phyloP scores from a whole-genome alignment of 768 basidiomycete genomes.

The Stropharia rugosoannulata region DNA sequence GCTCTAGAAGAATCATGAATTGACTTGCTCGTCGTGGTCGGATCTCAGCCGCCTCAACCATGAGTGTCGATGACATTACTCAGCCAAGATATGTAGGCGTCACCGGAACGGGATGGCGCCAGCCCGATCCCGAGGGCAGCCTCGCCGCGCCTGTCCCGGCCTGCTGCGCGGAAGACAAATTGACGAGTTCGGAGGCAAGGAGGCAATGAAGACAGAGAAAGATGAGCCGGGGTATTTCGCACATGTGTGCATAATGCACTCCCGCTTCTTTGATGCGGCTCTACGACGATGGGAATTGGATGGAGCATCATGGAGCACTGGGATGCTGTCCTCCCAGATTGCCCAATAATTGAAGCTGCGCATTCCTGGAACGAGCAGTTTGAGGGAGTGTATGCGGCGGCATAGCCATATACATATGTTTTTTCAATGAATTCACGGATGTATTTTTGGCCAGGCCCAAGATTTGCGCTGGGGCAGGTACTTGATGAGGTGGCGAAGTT shows the following conservation, averaged over 20 bases:
- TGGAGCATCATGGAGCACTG: conserved; percentile 7
- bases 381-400: background rate
- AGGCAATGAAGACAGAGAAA: background rate
- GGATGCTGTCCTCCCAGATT: background rate
- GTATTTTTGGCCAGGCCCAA: background rate
- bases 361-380: background rate
- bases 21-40: background rate
- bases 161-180: background rate
- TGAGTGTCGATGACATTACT: background rate
- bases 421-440: background rate
- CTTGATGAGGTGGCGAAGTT: background rate
- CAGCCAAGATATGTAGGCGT: background rate
- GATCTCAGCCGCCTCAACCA: conserved; percentile 10
- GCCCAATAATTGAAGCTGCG: background rate
- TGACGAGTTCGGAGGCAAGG: conserved; percentile 3
- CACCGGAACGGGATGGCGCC: conserved; percentile 7
- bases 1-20: background rate
- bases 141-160: conserved; percentile 2
- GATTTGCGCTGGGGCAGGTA: conserved; percentile 2
- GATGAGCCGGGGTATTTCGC: background rate
- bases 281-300: background rate
- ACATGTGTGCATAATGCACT: background rate
- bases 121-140: conserved; percentile 13
- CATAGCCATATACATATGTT: background rate
- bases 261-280: no score